These are phyloP conservation scores for Phaffia australis DNA, from an alignment of 768 basidiomycete species.

Conservation along the genomic window DNA sequence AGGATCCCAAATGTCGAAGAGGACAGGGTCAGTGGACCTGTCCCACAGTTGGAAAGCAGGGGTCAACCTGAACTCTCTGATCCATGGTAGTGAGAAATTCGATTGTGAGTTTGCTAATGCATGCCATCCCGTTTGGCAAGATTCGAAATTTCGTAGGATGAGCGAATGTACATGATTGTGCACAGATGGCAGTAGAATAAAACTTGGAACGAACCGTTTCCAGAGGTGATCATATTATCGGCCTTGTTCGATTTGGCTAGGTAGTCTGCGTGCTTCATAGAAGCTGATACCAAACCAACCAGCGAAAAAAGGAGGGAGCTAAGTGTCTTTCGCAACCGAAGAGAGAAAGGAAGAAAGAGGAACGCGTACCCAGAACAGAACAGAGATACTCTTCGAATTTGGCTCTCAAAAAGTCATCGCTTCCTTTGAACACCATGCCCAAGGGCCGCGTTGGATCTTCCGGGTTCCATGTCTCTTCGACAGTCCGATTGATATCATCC, in stretches of 20 bases:
- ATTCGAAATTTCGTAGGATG: not conserved
- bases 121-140: not conserved
- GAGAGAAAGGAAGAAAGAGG: not conserved
- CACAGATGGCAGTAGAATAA: not conserved
- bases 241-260: conserved; percentile 54
- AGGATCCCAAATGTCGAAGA: conserved; percentile 94
- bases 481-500: conserved; percentile 52
- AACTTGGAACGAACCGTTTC: conserved; percentile 6
- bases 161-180: too few species aligned
- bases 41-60: conserved; percentile 87
- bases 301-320: not conserved
- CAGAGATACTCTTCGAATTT: conserved; percentile 96
- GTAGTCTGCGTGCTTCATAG: conserved; percentile 84
- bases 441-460: conserved; percentile 49
- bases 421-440: conserved; percentile 78
- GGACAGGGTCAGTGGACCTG: conserved; percentile 69
- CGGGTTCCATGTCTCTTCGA: conserved; percentile 55
- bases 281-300: conserved; percentile 37
- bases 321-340: not conserved
- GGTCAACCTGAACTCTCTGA: conserved; percentile 75
- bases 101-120: conserved; percentile 46
- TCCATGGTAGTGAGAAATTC: conserved; percentile 82
- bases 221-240: conserved; percentile 23
- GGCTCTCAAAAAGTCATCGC: conserved; percentile 82
- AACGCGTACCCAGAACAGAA: conserved; percentile 50